phyloP scores from a whole-genome alignment of 2,329 filamentous ascomycete genomes.

The Botrytis cinerea region DNA sequence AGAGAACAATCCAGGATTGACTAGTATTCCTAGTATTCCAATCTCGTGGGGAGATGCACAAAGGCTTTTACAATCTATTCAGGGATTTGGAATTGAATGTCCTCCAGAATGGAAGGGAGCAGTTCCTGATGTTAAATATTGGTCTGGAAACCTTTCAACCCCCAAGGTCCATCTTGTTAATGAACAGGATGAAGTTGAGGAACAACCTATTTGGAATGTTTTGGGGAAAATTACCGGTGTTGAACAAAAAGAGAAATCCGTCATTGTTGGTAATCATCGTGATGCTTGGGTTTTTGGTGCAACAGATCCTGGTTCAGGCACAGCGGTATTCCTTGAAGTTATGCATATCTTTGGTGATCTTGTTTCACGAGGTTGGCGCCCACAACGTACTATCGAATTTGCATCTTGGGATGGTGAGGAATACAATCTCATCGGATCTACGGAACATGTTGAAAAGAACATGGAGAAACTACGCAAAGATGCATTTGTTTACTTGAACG shows the following conservation, averaged over 20 bases:
- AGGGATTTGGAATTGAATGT: conserved; percentile 71
- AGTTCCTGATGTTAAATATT: conserved; percentile 80
- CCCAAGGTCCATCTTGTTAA: conserved; percentile 83
- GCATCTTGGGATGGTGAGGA: conserved; percentile 94
- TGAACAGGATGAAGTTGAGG: conserved; percentile 77
- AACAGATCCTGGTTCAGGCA: conserved; percentile 82
- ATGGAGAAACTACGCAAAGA: conserved; percentile 70
- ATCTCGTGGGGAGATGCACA: conserved; percentile 89
- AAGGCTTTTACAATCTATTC: conserved; percentile 71
- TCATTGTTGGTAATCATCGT: conserved; percentile 90
- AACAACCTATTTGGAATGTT: conserved; percentile 90
- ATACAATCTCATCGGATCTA: conserved; percentile 92
- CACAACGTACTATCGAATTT: conserved; percentile 92
- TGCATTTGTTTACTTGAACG: conserved; percentile 86
- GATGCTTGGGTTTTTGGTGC: conserved; percentile 92
- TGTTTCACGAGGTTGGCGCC: conserved; percentile 77
- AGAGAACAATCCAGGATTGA: conserved; percentile 70
- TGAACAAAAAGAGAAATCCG: conserved; percentile 78
- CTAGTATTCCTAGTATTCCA: conserved; percentile 85
- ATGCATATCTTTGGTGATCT: conserved; percentile 82
- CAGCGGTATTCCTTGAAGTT: conserved; percentile 87
- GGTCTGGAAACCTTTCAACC: conserved; percentile 74
- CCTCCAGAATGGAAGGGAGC: conserved; percentile 74
- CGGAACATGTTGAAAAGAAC: conserved; percentile 89
- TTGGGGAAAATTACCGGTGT: conserved; percentile 81